These are phyloP conservation scores for Acer negundo DNA, from an alignment of 345 rosid genomes.

Conservation along the genomic window DNA sequence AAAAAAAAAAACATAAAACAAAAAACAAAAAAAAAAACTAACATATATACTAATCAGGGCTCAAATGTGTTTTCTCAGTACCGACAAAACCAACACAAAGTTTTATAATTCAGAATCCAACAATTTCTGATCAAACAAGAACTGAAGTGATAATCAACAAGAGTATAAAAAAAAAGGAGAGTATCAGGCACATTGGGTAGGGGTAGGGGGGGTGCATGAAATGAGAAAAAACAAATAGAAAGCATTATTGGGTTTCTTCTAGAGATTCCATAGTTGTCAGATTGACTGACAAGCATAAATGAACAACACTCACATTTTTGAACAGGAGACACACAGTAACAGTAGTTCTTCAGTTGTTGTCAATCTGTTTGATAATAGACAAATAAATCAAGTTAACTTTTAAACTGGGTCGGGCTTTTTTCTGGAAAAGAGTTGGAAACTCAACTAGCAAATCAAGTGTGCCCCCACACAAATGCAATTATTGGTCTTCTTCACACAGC, in stretches of 20 bases:
- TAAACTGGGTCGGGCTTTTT: constrained; percentile 1
- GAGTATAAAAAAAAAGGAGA: too few relatives aligned
- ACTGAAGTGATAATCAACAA: too few relatives aligned
- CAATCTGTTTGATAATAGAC: neutral
- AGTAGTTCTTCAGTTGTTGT: neutral
- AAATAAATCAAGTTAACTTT: neutral
- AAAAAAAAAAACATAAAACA: too few relatives aligned
- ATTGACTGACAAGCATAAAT: neutral
- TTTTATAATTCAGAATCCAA: too few relatives aligned
- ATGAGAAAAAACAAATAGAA: neutral
- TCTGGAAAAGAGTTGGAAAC: neutral
- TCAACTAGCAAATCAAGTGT: neutral
- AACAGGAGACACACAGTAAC: too few relatives aligned
- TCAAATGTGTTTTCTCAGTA: too few relatives aligned
- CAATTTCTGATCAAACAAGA: too few relatives aligned
- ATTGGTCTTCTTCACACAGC: constrained; percentile 10
- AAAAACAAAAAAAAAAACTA: too few relatives aligned
- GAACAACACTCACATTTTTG: too few relatives aligned
- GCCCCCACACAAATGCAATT: constrained; percentile 14
- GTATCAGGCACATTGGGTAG: neutral
- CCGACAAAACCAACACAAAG: too few relatives aligned
- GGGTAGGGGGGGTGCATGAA: too few relatives aligned
- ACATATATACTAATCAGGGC: too few relatives aligned
- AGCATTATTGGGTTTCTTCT: neutral
- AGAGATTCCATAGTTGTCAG: neutral